These are phyloP conservation scores for Cenococcum geophilum DNA, from an alignment of 495 filamentous ascomycete genomes.

Conservation along the genomic window DNA sequence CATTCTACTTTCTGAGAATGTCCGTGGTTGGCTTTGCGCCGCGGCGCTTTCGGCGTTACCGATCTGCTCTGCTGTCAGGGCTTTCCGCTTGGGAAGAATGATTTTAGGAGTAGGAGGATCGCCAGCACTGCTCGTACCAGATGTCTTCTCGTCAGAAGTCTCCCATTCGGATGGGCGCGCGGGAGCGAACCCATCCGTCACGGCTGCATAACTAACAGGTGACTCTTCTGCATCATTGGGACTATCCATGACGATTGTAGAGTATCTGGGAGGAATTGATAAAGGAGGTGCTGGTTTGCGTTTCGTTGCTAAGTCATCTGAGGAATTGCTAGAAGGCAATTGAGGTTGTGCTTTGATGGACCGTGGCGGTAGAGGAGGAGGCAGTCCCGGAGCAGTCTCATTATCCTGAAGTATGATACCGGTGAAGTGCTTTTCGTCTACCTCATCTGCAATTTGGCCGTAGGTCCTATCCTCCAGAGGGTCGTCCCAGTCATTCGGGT, in stretches of 20 bases:
- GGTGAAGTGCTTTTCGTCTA: conserved; percentile 27
- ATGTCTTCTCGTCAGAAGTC: conserved; percentile 22
- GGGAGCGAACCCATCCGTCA: conserved; percentile 34
- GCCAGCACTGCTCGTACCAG: conserved; percentile 23
- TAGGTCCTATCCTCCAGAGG: conserved; percentile 32
- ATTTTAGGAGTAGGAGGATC: conserved; percentile 30
- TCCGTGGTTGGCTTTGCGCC: conserved; percentile 17
- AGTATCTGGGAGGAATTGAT: conserved; percentile 35
- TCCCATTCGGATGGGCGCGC: conserved; percentile 11
- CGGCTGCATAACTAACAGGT: conserved; percentile 33
- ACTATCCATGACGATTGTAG: conserved; percentile 27
- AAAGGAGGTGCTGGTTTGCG: conserved; percentile 36
- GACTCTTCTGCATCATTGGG: conserved; percentile 29
- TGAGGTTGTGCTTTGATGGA: conserved; percentile 12
- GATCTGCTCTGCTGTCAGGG: conserved; percentile 37
- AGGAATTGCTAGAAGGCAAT: conserved; percentile 10
- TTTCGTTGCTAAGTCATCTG: conserved; percentile 19
- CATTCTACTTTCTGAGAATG: conserved; percentile 14
- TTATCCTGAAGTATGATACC: conserved; percentile 37
- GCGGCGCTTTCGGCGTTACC: conserved; percentile 25
- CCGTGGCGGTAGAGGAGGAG: conserved; percentile 36
- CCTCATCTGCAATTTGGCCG: conserved; percentile 1
- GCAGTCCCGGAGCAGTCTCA: conserved; percentile 21
- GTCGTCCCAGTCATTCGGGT: conserved; percentile 39
- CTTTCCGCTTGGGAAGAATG: conserved; percentile 38